Evolutionary conservation across 805 yeast genomes (phyloP).

Genomic region (Clavispora carvajalis): DNA sequence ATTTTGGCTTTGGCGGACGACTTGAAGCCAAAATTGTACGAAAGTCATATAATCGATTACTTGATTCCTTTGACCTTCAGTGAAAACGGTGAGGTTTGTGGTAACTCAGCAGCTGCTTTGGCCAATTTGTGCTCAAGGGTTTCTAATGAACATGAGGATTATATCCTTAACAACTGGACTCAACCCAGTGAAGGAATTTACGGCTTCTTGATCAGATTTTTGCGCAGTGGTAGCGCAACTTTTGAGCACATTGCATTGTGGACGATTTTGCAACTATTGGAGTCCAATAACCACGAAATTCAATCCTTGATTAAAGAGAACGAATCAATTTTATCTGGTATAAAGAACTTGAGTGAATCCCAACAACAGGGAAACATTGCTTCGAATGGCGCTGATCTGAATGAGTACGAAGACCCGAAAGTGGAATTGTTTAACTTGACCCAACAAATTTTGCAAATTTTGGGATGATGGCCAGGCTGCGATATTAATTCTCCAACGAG

Average conservation of each 20-base stretch:
- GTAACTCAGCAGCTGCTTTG: conserved; percentile 96
- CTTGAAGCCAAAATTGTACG: conserved; percentile 76
- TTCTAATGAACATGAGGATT: conserved; percentile 61
- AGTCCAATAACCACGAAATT: conserved; percentile 69
- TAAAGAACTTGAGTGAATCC: conserved; percentile 41
- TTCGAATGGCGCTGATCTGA: conserved; percentile 15
- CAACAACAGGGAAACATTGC: conserved; percentile 25
- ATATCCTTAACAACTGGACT: conserved; percentile 74
- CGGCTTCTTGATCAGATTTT: conserved; percentile 75
- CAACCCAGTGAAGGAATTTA: conserved; percentile 79
- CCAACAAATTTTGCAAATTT: conserved; percentile 57
- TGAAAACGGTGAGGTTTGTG: conserved; percentile 89
- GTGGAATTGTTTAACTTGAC: conserved; percentile 61
- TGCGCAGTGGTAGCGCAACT: conserved; percentile 81
- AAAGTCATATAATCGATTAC: conserved; percentile 80
- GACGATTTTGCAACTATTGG: conserved; percentile 91
- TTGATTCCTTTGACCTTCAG: conserved; percentile 88
- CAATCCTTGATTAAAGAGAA: conserved; percentile 51
- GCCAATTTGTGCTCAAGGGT: conserved; percentile 94
- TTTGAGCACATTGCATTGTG: conserved; percentile 97
- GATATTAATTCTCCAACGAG: not conserved
- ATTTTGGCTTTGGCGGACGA: conserved; percentile 95
- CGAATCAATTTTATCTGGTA: conserved; percentile 48
- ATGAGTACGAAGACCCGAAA: conserved; percentile 55
- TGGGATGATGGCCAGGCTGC: conserved; percentile 22